Base-by-base conservation (phyloP, 2,329 filamentous ascomycete species). In the Phaeosphaeriaceae sp. region DNA sequence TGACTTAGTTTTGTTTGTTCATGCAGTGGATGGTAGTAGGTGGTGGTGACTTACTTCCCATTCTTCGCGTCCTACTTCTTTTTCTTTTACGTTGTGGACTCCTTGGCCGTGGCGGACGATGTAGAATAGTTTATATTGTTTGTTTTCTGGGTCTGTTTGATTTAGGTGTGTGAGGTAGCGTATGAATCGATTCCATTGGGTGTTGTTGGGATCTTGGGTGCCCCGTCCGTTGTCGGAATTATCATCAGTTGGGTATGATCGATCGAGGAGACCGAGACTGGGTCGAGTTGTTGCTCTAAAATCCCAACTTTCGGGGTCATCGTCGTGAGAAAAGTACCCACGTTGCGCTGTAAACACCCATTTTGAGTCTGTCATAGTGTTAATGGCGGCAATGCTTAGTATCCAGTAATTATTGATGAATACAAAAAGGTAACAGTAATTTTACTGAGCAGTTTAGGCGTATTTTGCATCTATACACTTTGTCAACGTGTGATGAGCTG, bases 51-150 rank as follows among this genome's bases (percentile, higher is more conserved):
- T 62, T 67, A 81, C 82, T 63, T 88, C 84, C 85, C 85, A 88
- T n/a, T 81, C 82, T 5, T 81, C 78, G 1, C 84, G 87, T 26
- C 85, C 84, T 56, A 86, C 87, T 62, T 77, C 85, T 29, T 74
- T 75, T 71, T 87, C 82, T 30, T 84, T 85, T 8, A 82, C 81
- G 59, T 85, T 85, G 66, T 85, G 80, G 30, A 75, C 69, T 1
- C 86, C 86, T 71, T 88, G 79, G n/a, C 87, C 86, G 63, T 89
- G 87, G 29, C 86, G 81, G 29, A 81, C 84, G 67, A 87, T 76
- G 67, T 83, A 85, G 28, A 89, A 64, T 6, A 89, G 75, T 69
- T 88, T 88, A 74, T 87, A 88, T 13, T 76, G 70, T 6, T 78
- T 77, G 38, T 74, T 75, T 6, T 68, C 65, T 13, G 61, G 59